Conservation (phyloP, 2,329 filamentous ascomycete species). For the Pyrenophora graminea region DNA sequence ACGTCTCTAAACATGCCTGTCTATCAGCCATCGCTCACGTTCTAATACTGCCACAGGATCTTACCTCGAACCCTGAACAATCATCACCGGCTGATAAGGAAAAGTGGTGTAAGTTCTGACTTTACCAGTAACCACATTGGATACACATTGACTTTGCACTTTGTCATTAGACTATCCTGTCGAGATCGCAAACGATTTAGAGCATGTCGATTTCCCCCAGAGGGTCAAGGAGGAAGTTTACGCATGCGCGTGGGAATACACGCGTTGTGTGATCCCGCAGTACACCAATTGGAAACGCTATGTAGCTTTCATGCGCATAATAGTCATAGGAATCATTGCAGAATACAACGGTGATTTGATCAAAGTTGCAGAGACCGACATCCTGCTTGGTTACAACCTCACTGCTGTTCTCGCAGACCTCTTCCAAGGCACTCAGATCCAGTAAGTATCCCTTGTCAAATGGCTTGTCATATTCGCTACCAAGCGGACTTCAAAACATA, state of each 20-base stretch:
- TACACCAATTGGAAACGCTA: constrained; percentile 29
- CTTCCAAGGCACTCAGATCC: neutral
- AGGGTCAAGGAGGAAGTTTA: constrained; percentile 13
- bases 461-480: neutral
- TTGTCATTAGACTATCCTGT: neutral
- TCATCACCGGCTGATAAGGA: neutral
- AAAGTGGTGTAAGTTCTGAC: neutral
- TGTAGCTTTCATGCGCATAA: constrained; percentile 23
- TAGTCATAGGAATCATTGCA: constrained; percentile 26
- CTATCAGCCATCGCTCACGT: no score
- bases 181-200: neutral
- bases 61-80: no score
- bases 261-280: constrained; percentile 25
- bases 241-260: constrained; percentile 28
- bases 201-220: neutral
- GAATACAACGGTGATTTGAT: constrained; percentile 21
- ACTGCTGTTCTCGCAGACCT: neutral
- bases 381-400: neutral
- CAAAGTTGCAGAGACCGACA: constrained; percentile 1
- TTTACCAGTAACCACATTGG: neutral
- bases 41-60: no score
- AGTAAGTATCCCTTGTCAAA: neutral
- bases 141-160: no score
- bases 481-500: no score
- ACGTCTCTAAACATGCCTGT: no score